Base-by-base conservation (phyloP, 179 eudicot genomes). In the Heliamphora pulchella region DNA sequence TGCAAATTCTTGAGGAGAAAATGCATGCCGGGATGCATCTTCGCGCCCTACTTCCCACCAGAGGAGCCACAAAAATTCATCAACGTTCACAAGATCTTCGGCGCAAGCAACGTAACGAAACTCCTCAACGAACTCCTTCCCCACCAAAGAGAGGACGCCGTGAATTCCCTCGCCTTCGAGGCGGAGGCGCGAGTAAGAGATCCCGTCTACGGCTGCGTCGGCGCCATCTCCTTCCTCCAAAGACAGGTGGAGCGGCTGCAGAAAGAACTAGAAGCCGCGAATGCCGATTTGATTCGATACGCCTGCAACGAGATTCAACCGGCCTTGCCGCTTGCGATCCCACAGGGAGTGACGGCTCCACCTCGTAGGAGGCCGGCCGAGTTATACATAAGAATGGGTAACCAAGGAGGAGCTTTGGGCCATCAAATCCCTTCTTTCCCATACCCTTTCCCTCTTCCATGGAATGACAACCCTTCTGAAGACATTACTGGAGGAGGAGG, bases 121-220 rank as follows among this genome's bases (percentile, higher is more conserved):
- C 89, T 91, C 0, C 97, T 93, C 47, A 89, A 89, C 79, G 97
- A 93, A 81, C 82, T 93, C 22, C 93, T 89, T 43, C 92, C 92
- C 5, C 91, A 91, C 80, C 97, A 93, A 78, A 89, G 97, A 0
- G 92, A 93, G 41, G 95, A 91, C 74, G 89, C 94, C 8, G 96
- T 91, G 22, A 91, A 90, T 54, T 90, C 93, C 50, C 86, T 91
- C 13, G 87, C 92, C 1, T 90, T 87, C 64, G 96, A 93, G 80
- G 97, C 97, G 3, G 97, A 93, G 70, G 90, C 91, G 82, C 92
- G 97, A 5, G 90, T 91, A 5, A 91, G 90, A 0, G 97, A 93
- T 78, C 97, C 97, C 0, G 97, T 93, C 44, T 91, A 91, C 75
- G 97, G 97, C 41, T 93, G 96, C 75, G 93, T 93, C 15, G 96